Evolutionary conservation across 768 basidiomycete species (phyloP).

Genomic region (Boletus reticuloceps): DNA sequence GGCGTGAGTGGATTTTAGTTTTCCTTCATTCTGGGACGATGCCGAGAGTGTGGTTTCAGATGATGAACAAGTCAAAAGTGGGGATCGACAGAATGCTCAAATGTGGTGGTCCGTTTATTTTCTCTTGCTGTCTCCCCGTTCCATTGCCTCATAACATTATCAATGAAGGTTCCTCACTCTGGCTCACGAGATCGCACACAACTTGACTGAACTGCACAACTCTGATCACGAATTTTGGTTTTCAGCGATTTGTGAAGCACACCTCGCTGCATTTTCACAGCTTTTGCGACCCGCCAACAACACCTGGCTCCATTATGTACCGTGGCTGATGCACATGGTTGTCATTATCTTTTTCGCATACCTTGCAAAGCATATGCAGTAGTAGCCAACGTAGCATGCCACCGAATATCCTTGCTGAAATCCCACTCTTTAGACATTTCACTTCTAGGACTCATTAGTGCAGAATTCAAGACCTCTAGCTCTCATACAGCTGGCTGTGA

Average conservation of each 20-base stretch:
- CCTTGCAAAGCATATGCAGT: not conserved
- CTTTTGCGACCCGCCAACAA: not conserved
- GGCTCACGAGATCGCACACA: conserved; percentile 90
- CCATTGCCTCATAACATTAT: not conserved
- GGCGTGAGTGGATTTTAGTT: conserved; percentile 55
- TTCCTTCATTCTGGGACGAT: not conserved
- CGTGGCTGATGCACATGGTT: not conserved
- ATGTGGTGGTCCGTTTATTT: not conserved
- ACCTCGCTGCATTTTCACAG: conserved; percentile 39
- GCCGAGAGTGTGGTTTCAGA: not conserved
- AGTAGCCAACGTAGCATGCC: too few relatives aligned
- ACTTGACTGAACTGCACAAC: conserved; percentile 77
- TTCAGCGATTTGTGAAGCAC: conserved; percentile 76
- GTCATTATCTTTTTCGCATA: not conserved
- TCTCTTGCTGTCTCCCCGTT: too few relatives aligned
- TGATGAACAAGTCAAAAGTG: not conserved
- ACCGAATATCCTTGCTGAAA: too few relatives aligned
- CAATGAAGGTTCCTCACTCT: conserved; percentile 69
- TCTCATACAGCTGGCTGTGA: too few relatives aligned
- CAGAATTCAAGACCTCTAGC: too few relatives aligned
- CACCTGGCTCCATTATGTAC: not conserved
- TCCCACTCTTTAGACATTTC: too few relatives aligned
- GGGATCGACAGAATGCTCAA: not conserved
- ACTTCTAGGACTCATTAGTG: too few relatives aligned
- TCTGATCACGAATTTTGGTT: conserved; percentile 92